Conservation (phyloP, 306 rosid genomes). For the Pyrus communis region DNA sequence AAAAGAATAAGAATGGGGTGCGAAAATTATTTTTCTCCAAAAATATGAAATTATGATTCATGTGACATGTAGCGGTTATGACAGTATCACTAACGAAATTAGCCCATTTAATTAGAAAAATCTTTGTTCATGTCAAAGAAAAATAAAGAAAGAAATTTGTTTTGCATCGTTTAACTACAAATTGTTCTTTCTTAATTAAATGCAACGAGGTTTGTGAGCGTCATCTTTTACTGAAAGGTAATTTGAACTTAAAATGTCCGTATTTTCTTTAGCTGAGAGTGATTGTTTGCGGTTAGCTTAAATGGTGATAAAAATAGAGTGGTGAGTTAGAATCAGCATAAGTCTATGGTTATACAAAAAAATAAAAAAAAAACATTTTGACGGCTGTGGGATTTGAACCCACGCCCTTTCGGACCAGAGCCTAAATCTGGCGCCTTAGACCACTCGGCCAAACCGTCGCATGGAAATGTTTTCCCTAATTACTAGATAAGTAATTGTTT, state of each 20-base stretch:
- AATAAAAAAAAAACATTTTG: not conserved
- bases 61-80: not conserved
- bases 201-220: too few relatives aligned
- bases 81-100: not conserved
- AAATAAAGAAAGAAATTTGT: too few relatives aligned
- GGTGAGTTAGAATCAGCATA: too few relatives aligned
- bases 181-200: too few relatives aligned
- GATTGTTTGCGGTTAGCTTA: too few relatives aligned
- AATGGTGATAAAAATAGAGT: too few relatives aligned
- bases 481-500: rapidly evolving
- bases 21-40: too few relatives aligned
- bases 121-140: too few relatives aligned
- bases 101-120: too few relatives aligned
- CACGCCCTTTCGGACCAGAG: constrained; percentile 27
- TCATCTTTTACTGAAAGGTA: too few relatives aligned
- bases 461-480: rapidly evolving
- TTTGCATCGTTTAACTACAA: too few relatives aligned
- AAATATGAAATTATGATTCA: not conserved
- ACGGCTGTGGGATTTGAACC: constrained; percentile 24
- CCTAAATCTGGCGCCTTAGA: not conserved
- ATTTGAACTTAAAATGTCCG: too few relatives aligned
- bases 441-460: constrained; percentile 11
- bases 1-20: not conserved
- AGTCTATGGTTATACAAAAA: not conserved
- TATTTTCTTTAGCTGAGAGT: not conserved